These are phyloP conservation scores for Cladosporium sp. DNA, from an alignment of 2,329 filamentous ascomycete genomes.

Conservation along the genomic window DNA sequence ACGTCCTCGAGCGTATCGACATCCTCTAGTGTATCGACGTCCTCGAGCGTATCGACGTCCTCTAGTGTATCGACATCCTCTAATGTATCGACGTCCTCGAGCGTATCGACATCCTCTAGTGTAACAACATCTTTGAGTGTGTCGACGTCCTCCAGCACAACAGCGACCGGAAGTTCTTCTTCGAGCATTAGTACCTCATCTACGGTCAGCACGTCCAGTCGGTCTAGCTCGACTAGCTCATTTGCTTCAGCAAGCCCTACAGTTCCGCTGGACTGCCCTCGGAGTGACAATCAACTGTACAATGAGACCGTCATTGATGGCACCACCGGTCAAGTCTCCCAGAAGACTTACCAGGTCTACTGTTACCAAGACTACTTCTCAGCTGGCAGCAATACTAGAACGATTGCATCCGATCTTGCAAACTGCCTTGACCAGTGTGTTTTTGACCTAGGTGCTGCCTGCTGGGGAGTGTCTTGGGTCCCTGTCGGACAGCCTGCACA, in stretches of 20 bases:
- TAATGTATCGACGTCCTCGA: too few species aligned
- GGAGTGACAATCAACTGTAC: conserved; percentile 1
- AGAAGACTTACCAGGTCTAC: conserved; percentile 4
- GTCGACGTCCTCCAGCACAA: background rate
- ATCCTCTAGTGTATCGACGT: too few species aligned
- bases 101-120: too few species aligned
- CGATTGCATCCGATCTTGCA: background rate
- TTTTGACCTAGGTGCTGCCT: background rate
- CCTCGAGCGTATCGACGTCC: too few species aligned
- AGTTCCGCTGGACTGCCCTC: background rate
- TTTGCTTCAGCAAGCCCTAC: background rate
- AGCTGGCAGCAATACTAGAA: background rate
- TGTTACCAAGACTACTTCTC: conserved; percentile 5
- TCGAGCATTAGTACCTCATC: background rate
- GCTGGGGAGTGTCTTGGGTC: conserved; percentile 8
- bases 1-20: background rate
- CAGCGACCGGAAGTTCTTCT: background rate
- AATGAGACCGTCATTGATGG: background rate
- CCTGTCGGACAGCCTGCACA: background rate
- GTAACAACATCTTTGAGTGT: too few species aligned
- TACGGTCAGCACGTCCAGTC: background rate
- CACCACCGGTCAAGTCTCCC: background rate
- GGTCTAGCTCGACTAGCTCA: background rate
- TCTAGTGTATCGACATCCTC: too few species aligned
- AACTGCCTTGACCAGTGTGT: conserved; percentile 9